A percentile compares a stretch with the other conserved stretches of the same genome.
Conservation (phyloP, 1,284 basidiomycete genomes). For the Hymenochaete sp. region DNA sequence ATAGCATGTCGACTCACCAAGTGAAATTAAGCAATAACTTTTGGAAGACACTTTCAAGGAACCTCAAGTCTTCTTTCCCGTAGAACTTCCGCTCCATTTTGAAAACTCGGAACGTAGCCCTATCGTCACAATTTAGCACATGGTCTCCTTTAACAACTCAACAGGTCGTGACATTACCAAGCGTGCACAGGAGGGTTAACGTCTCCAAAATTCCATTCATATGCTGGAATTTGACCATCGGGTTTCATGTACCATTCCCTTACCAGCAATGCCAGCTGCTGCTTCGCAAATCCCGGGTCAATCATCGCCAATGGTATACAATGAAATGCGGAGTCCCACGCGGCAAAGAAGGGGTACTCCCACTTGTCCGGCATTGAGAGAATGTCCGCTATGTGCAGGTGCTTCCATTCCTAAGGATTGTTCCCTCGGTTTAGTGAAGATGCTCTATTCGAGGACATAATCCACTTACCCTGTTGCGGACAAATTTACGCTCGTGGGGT, state of each 20-base stretch:
- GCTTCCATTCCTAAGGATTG: conserved; percentile 77
- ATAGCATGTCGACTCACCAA: conserved; percentile 45
- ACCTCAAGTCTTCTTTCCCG: conserved; percentile 83
- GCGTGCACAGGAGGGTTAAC: conserved; percentile 98
- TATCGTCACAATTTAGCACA: conserved; percentile 22
- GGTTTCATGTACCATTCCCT: conserved; percentile 99
- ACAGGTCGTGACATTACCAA: conserved; percentile 44
- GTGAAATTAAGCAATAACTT: conserved; percentile 96
- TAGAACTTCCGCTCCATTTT: conserved; percentile 96
- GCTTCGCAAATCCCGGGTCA: conserved; percentile 93
- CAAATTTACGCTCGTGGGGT: conserved; percentile 78
- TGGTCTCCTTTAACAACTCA: background rate
- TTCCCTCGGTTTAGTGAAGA: conserved; percentile 7
- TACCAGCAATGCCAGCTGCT: conserved; percentile 92
- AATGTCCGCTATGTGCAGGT: conserved; percentile 92
- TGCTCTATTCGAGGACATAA: background rate
- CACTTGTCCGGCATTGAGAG: conserved; percentile 99
- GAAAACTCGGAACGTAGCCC: conserved; percentile 94
- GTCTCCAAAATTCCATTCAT: conserved; percentile 98
- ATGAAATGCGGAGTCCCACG: conserved; percentile 97
- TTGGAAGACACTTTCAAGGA: conserved; percentile 97
- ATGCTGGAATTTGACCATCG: conserved; percentile 95
- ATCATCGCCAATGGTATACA: conserved; percentile 95
- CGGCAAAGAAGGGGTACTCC: conserved; percentile 96
- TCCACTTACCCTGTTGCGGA: conserved; percentile 71